Conservation (phyloP, 306 rosid species). For the Pyrus communis region DNA sequence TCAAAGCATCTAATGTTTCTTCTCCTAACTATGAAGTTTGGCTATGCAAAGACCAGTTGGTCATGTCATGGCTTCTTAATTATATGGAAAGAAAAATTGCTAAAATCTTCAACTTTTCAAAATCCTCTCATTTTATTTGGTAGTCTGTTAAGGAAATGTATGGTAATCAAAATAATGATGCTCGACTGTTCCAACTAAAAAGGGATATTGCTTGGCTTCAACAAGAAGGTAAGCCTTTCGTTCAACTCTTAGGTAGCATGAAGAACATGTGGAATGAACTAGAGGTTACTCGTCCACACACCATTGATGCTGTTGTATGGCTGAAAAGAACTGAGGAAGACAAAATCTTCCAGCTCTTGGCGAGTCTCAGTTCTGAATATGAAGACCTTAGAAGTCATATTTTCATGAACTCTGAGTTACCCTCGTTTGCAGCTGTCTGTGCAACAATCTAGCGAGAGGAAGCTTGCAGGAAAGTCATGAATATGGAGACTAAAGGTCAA, state of each 20-base stretch:
- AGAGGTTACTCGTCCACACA: background rate
- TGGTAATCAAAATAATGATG: background rate
- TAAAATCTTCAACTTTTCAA: background rate
- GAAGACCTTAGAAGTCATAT: too few relatives aligned
- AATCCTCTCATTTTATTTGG: background rate
- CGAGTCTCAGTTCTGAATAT: too few relatives aligned
- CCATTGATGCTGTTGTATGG: background rate
- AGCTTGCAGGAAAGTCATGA: background rate
- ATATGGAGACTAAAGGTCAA: background rate
- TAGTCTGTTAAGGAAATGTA: background rate
- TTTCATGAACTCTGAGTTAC: background rate
- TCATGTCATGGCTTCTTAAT: too few relatives aligned
- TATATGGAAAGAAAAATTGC: too few relatives aligned
- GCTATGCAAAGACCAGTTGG: background rate
- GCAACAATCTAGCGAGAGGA: background rate
- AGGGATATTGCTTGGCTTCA: background rate
- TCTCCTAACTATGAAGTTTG: background rate
- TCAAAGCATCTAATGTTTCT: background rate
- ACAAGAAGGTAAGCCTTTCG: background rate
- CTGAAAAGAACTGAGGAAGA: background rate
- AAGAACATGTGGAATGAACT: slow-evolving; percentile 3
- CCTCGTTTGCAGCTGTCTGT: background rate
- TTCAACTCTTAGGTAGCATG: background rate
- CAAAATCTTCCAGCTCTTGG: too few relatives aligned
- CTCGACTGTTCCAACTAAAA: background rate